A percentile compares a stretch with the other conserved stretches of the same genome.
phyloP scores from a whole-genome alignment of 331 rosid species.

The Arachis monticola region DNA sequence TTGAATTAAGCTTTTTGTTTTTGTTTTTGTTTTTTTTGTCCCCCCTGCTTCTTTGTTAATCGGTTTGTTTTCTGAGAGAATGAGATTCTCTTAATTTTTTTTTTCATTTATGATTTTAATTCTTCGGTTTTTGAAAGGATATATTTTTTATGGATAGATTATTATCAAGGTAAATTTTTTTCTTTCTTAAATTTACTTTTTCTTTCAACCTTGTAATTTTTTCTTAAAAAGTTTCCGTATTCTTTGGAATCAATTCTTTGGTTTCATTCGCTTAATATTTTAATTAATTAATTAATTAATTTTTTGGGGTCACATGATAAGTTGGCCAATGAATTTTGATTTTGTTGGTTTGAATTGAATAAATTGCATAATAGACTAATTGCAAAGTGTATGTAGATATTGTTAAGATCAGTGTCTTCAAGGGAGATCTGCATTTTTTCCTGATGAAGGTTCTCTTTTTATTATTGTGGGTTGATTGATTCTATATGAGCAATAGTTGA shows the following conservation, averaged over 20 bases:
- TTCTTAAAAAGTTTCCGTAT: constrained; percentile 2
- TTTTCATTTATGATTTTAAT: constrained; percentile 6
- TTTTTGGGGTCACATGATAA: background rate
- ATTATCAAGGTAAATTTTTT: constrained; percentile 22
- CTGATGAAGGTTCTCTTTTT: constrained; percentile 13
- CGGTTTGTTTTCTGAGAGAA: constrained; percentile 45
- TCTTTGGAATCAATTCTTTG: constrained; percentile 16
- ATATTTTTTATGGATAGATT: constrained; percentile 23
- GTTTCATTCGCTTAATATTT: background rate
- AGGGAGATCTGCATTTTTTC: constrained; percentile 13
- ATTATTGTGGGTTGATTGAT: constrained; percentile 8
- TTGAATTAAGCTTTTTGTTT: constrained; percentile 33
- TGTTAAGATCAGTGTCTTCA: constrained; percentile 13
- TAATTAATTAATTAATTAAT: background rate
- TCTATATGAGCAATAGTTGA: background rate
- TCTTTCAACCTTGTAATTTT: background rate
- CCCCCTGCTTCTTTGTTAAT: constrained; percentile 10
- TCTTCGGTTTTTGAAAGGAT: constrained; percentile 4
- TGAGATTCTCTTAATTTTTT: constrained; percentile 26
- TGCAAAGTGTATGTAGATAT: background rate
- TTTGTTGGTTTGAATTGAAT: constrained; percentile 30
- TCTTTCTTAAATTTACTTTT: constrained; percentile 1
- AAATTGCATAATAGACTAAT: background rate
- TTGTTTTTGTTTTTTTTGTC: constrained; percentile 25
- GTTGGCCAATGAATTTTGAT: constrained; percentile 34